Conservation (phyloP, 164 flowering plant species). For the Stephania cephalantha region DNA sequence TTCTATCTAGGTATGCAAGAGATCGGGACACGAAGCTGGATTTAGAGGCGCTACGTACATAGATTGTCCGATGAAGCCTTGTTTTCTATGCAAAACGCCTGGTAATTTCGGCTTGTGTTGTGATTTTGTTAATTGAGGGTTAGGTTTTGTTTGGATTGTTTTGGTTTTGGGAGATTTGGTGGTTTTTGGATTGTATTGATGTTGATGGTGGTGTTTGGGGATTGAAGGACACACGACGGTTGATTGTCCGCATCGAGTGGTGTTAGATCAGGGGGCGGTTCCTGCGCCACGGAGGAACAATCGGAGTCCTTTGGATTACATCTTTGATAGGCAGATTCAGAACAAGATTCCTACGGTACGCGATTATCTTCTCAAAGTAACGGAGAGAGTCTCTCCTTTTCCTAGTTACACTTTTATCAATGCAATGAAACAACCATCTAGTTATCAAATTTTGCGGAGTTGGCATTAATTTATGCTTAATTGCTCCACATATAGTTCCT, state of each 20-base stretch:
- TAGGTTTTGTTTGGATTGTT: background rate
- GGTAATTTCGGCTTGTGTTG: slow-evolving; percentile 31
- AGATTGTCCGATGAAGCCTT: slow-evolving; percentile 95
- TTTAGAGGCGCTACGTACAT: slow-evolving; percentile 90
- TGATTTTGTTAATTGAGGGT: background rate
- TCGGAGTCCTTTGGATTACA: slow-evolving; percentile 45
- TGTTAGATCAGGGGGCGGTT: slow-evolving; percentile 38
- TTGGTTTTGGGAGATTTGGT: background rate
- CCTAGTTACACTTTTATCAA: no score
- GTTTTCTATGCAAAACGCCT: slow-evolving; percentile 89
- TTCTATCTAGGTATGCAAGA: slow-evolving; percentile 66
- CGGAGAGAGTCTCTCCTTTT: no score
- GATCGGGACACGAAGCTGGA: slow-evolving; percentile 88
- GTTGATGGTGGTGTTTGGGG: slow-evolving; percentile 3
- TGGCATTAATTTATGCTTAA: slow-evolving; percentile 2
- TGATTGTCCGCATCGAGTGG: slow-evolving; percentile 67
- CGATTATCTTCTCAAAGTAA: no score
- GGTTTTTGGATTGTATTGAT: background rate
- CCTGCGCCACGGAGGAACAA: slow-evolving; percentile 40
- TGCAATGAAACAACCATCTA: no score
- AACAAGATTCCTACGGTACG: slow-evolving; percentile 46
- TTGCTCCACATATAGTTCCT: slow-evolving; percentile 1
- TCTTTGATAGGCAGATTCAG: slow-evolving; percentile 70
- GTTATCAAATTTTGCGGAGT: slow-evolving; percentile 7
- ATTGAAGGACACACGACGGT: slow-evolving; percentile 77